These are phyloP conservation scores for Paracamarosporium sp. DNA, from an alignment of 2,329 filamentous ascomycete genomes.

Conservation along the genomic window DNA sequence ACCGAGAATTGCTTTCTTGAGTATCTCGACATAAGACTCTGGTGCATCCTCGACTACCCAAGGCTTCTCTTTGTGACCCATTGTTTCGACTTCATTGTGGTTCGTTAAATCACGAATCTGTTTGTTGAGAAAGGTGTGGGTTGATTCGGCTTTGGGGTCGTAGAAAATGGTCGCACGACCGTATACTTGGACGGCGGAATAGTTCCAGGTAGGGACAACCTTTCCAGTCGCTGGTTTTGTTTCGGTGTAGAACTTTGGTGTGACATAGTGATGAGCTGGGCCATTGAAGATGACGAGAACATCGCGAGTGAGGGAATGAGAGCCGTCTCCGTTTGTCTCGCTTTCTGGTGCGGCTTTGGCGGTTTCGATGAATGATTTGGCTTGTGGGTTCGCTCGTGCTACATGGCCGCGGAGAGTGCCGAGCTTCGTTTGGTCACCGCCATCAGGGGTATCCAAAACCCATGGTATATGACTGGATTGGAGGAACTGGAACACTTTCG, in stretches of 20 bases:
- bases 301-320: conserved; percentile 52
- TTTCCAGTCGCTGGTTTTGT: conserved; percentile 71
- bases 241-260: conserved; percentile 67
- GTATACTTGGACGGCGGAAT: conserved; percentile 69
- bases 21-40: conserved; percentile 57
- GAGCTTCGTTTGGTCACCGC: conserved; percentile 50
- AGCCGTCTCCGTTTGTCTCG: conserved; percentile 6
- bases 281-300: conserved; percentile 69
- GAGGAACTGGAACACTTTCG: conserved; percentile 23
- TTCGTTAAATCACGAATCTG: conserved; percentile 62
- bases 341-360: conserved; percentile 45
- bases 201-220: conserved; percentile 76
- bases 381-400: conserved; percentile 68
- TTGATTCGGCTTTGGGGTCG: conserved; percentile 56
- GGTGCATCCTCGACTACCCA: conserved; percentile 68
- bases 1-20: conserved; percentile 32
- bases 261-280: conserved; percentile 68
- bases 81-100: conserved; percentile 60
- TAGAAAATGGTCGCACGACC: conserved; percentile 63
- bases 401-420: conserved; percentile 66
- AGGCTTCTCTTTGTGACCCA: conserved; percentile 60
- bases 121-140: conserved; percentile 55
- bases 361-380: conserved; percentile 64
- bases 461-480: conserved; percentile 34
- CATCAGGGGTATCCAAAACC: conserved; percentile 45